phyloP scores from a whole-genome alignment of 192 early-diverging fungal genomes.

The Mortierella claussenii region DNA sequence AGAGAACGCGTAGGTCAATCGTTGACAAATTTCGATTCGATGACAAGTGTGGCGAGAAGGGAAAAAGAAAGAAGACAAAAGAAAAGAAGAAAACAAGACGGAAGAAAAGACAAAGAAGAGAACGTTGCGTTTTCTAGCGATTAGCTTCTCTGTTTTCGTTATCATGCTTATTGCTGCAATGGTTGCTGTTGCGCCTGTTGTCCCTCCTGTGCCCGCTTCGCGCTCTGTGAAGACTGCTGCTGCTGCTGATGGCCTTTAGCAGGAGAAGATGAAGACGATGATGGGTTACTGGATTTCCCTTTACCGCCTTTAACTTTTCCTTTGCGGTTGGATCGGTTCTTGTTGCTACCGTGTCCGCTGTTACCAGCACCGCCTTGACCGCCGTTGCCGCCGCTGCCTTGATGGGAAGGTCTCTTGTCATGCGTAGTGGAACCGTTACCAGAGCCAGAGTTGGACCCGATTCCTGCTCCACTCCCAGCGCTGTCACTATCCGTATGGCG shows the following conservation, averaged over 20 bases:
- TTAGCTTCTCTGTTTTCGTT: background rate
- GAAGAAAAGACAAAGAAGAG: background rate
- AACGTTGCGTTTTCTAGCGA: background rate
- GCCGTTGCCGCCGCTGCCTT: background rate
- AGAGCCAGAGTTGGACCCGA: slow-evolving; percentile 3
- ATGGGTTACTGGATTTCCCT: slow-evolving; percentile 1
- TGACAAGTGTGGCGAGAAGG: no score
- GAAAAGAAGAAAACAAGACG: background rate
- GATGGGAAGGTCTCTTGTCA: background rate
- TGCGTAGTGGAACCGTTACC: background rate
- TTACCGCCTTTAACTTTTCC: slow-evolving; percentile 30
- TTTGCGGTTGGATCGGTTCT: slow-evolving; percentile 23
- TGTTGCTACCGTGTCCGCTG: background rate
- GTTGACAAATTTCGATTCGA: no score
- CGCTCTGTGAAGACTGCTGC: no score
- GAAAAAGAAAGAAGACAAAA: background rate
- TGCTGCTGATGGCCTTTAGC: background rate
- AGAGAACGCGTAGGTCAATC: no score
- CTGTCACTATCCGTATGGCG: slow-evolving; percentile 15
- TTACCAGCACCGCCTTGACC: background rate
- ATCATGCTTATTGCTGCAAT: background rate
- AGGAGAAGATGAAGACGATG: background rate
- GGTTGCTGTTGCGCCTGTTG: background rate
- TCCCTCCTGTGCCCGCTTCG: background rate
- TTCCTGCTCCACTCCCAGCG: slow-evolving; percentile 13